A percentile compares a stretch with the other conserved stretches of the same genome.
phyloP scores from a whole-genome alignment of 2,329 filamentous ascomycete genomes.

The Xylariaceae sp. region DNA sequence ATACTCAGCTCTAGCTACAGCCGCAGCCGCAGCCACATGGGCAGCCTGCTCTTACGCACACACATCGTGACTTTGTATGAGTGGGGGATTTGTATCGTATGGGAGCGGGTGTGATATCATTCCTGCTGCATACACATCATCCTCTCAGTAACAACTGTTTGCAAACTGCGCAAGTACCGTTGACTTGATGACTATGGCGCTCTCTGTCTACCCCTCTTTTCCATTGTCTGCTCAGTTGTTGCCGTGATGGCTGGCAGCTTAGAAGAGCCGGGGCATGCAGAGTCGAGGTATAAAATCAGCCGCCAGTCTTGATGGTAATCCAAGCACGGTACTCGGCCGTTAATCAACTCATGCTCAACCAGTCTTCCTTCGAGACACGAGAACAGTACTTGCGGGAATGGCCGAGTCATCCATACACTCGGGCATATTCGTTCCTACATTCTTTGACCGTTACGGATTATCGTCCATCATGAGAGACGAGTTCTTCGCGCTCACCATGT shows the following conservation, averaged over 20 bases:
- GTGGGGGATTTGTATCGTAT: neutral
- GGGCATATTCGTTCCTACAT: slow-evolving; percentile 22
- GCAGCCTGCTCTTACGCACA: neutral
- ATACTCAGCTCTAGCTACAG: neutral
- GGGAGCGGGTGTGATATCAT: slow-evolving; percentile 13
- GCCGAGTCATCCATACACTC: slow-evolving; percentile 24
- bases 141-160: slow-evolving; percentile 4
- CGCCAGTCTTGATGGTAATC: neutral
- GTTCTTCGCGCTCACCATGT: slow-evolving; percentile 33
- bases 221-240: slow-evolving; percentile 6
- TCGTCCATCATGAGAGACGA: slow-evolving; percentile 24
- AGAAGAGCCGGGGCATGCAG: neutral
- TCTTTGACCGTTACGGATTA: slow-evolving; percentile 31
- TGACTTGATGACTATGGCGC: slow-evolving; percentile 6
- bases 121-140: neutral
- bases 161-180: neutral
- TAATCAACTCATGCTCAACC: no score
- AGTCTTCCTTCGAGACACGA: no score
- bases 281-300: neutral
- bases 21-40: slow-evolving; percentile 6
- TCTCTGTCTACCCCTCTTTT: slow-evolving; percentile 8
- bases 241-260: neutral
- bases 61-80: neutral
- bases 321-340: neutral
- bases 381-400: slow-evolving; percentile 15